Conservation (phyloP, 805 yeast species). For the Candida bentonensis region DNA sequence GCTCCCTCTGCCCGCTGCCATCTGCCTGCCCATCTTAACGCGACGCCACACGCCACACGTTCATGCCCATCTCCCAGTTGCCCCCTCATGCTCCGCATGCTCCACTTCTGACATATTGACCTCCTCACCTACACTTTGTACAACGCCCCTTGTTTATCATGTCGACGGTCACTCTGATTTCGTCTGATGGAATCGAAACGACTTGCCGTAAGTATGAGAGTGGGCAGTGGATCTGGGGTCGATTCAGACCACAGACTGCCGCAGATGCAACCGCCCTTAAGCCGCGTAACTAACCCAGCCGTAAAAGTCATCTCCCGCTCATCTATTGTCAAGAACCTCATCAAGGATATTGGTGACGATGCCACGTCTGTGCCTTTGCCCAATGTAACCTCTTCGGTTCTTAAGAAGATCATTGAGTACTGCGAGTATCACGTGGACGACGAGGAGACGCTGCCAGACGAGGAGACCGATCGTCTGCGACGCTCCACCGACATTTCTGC, state of each 20-base stretch:
- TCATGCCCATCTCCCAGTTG: too few relatives aligned
- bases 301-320: conserved; percentile 78
- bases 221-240: neutral
- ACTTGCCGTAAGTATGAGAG: neutral
- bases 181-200: conserved; percentile 43
- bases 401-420: conserved; percentile 90
- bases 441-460: conserved; percentile 54
- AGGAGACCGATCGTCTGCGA: conserved; percentile 36
- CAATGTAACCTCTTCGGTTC: conserved; percentile 50
- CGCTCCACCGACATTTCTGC: conserved; percentile 86
- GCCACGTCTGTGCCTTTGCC: conserved; percentile 74
- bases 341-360: conserved; percentile 51
- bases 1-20: too few relatives aligned
- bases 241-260: conserved; percentile 1
- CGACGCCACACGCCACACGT: too few relatives aligned
- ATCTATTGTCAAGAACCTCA: conserved; percentile 70
- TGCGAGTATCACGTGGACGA: conserved; percentile 82
- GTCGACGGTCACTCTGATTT: conserved; percentile 35
- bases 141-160: too few relatives aligned
- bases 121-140: neutral
- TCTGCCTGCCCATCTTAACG: too few relatives aligned
- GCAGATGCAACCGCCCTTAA: neutral
- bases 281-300: conserved; percentile 14
- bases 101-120: too few relatives aligned
- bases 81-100: too few relatives aligned